A percentile compares a stretch with the other conserved stretches of the same genome.
phyloP scores from a whole-genome alignment of 305 asterid species.

The Fraxinus sp. region DNA sequence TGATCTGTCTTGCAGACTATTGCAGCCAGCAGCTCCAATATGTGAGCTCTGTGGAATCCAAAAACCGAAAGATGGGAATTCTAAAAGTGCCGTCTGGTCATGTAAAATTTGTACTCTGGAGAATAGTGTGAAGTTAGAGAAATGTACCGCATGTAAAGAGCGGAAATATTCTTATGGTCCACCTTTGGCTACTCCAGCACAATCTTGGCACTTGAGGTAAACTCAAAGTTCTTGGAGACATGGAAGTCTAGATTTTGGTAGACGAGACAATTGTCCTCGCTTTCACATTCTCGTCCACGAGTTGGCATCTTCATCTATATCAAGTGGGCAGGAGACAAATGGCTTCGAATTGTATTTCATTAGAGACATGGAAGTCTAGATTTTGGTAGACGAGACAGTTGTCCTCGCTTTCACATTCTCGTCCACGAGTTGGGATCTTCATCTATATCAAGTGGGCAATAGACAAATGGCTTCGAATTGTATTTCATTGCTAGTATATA shows the following conservation, averaged over 20 bases:
- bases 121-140: conserved; percentile 55
- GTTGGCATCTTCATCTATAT: neutral
- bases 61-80: conserved; percentile 49
- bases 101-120: conserved; percentile 78
- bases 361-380: neutral
- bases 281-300: neutral
- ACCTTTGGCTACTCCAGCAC: conserved; percentile 51
- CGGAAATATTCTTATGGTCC: conserved; percentile 81
- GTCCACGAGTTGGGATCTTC: neutral
- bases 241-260: neutral
- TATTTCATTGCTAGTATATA: neutral
- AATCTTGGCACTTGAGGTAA: conserved; percentile 60
- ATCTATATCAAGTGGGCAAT: neutral
- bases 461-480: neutral
- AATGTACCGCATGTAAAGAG: conserved; percentile 65
- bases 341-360: neutral
- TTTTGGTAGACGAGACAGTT: neutral
- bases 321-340: no score
- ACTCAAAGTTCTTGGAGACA: neutral
- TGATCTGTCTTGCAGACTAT: conserved; percentile 22
- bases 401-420: neutral
- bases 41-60: conserved; percentile 65
- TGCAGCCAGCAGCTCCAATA: conserved; percentile 72
- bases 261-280: neutral
- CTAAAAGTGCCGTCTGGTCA: conserved; percentile 50